These are phyloP conservation scores for Penicillium janthinellum DNA, from an alignment of 2,329 filamentous ascomycete species.

Conservation along the genomic window DNA sequence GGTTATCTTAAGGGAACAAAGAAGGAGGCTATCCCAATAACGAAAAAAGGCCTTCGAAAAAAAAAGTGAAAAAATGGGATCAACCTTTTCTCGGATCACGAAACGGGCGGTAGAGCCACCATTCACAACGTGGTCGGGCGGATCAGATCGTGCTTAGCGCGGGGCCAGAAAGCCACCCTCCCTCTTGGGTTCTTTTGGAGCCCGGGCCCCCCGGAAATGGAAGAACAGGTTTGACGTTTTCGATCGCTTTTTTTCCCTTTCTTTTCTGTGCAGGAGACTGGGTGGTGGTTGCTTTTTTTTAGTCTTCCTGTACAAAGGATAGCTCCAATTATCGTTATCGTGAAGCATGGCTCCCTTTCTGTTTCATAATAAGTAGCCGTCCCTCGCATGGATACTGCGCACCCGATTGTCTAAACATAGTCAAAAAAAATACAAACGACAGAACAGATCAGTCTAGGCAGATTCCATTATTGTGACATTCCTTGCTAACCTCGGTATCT, in stretches of 20 bases:
- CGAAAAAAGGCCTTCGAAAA: constrained; percentile 5
- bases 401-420: background rate
- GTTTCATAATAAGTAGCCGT: background rate
- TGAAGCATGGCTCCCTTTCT: background rate
- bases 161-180: constrained; percentile 22
- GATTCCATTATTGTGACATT: background rate
- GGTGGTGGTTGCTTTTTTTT: background rate
- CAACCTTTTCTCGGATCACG: constrained; percentile 14
- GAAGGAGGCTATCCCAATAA: background rate
- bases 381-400: background rate
- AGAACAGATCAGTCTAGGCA: too few species aligned
- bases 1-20: background rate
- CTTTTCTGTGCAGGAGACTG: background rate
- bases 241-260: background rate
- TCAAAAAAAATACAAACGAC: too few species aligned
- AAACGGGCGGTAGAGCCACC: constrained; percentile 29
- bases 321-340: background rate
- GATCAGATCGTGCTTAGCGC: constrained; percentile 33
- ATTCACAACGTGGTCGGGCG: constrained; percentile 32
- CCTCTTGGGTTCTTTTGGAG: background rate
- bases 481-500: background rate
- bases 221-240: constrained; percentile 1
- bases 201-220: constrained; percentile 7
- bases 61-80: constrained; percentile 9
- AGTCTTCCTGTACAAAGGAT: background rate